Percentiles rank a stretch among this genome's conserved stretches.
phyloP scores from a whole-genome alignment of 192 early-diverging fungal genomes.

The Dimargaris xerosporica region DNA sequence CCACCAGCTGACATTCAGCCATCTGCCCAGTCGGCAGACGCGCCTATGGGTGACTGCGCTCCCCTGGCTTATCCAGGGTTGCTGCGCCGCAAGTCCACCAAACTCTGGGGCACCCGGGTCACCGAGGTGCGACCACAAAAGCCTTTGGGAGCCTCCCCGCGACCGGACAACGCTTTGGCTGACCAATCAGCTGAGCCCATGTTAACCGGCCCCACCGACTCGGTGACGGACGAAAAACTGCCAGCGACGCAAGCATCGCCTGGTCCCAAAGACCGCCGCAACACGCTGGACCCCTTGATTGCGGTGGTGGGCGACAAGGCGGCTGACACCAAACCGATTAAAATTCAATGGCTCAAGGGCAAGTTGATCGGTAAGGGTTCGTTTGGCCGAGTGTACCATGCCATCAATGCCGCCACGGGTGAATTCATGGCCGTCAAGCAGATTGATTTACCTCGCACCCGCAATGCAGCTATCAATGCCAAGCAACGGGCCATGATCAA shows the following conservation, averaged over 20 bases:
- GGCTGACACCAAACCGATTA: slow-evolving; percentile 15
- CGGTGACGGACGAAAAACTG: too few relatives aligned
- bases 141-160: too few relatives aligned
- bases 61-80: slow-evolving; percentile 13
- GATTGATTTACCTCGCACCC: slow-evolving; percentile 43
- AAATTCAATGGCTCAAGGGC: slow-evolving; percentile 59
- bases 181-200: too few relatives aligned
- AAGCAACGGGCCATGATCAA: slow-evolving; percentile 22
- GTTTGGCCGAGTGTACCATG: slow-evolving; percentile 65
- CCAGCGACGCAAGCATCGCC: too few relatives aligned
- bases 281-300: slow-evolving; percentile 25
- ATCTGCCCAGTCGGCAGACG: not conserved
- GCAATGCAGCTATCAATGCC: not conserved
- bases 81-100: slow-evolving; percentile 33
- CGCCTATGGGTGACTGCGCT: too few relatives aligned
- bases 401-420: slow-evolving; percentile 49
- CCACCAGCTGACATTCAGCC: too few relatives aligned
- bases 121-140: slow-evolving; percentile 25
- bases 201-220: too few relatives aligned
- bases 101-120: slow-evolving; percentile 30
- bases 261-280: too few relatives aligned
- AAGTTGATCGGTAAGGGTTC: slow-evolving; percentile 70
- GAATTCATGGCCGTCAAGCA: slow-evolving; percentile 79
- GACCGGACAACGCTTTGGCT: too few relatives aligned
- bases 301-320: slow-evolving; percentile 22